phyloP scores from a whole-genome alignment of 768 basidiomycete species.

The Thelephora ganbajun region DNA sequence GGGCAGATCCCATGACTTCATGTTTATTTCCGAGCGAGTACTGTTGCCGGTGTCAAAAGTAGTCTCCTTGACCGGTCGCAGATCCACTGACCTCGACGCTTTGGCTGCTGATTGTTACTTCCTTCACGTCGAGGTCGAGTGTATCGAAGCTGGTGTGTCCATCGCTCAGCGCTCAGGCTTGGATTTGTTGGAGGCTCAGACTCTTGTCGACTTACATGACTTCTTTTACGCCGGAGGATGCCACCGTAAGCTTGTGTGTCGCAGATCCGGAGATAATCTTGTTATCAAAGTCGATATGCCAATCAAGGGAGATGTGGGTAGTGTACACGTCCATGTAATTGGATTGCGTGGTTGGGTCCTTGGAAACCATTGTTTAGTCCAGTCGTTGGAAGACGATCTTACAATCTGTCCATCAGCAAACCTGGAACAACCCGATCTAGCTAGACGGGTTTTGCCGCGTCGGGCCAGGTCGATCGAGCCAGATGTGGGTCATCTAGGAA shows the following conservation, averaged over 20 bases:
- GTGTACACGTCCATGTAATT: slow-evolving; percentile 63
- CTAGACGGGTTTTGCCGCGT: too few relatives aligned
- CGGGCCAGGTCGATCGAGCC: too few relatives aligned
- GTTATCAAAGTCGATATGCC: slow-evolving; percentile 61
- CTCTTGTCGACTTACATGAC: slow-evolving; percentile 36
- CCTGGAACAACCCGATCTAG: too few relatives aligned
- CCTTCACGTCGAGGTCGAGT: neutral
- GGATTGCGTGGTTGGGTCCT: slow-evolving; percentile 63
- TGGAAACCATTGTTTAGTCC: neutral
- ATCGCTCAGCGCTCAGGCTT: too few relatives aligned
- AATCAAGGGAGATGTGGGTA: slow-evolving; percentile 58
- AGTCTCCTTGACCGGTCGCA: neutral
- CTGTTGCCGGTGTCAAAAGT: slow-evolving; percentile 17
- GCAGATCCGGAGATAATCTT: slow-evolving; percentile 52
- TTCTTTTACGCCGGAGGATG: slow-evolving; percentile 36
- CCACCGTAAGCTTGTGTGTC: slow-evolving; percentile 44
- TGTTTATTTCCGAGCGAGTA: slow-evolving; percentile 43
- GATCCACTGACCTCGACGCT: neutral
- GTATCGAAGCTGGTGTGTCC: neutral
- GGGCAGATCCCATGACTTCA: slow-evolving; percentile 63
- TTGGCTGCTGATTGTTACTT: neutral
- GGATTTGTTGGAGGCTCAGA: neutral
- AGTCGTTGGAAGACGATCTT: too few relatives aligned
- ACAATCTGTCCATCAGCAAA: too few relatives aligned
- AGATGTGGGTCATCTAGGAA: too few relatives aligned